Conservation (phyloP, 2,329 filamentous ascomycete genomes). For the Aspergillus cejpii region DNA sequence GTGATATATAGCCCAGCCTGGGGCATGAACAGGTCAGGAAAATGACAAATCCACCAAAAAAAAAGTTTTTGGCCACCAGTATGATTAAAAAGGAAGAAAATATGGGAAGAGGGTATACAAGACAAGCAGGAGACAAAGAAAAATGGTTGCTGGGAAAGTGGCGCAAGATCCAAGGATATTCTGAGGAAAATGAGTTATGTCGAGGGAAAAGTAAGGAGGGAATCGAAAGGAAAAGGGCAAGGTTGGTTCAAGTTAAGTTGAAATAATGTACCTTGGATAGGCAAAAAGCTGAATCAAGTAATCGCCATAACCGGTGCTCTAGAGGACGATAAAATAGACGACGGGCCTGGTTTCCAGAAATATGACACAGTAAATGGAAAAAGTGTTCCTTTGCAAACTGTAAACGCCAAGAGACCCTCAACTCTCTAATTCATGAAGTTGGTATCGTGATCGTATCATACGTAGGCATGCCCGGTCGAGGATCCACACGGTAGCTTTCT, state of each 20-base stretch:
- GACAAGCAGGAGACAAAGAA: slow-evolving; percentile 10
- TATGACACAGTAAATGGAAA: slow-evolving; percentile 9
- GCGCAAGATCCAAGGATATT: slow-evolving; percentile 3
- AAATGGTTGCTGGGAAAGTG: slow-evolving; percentile 1
- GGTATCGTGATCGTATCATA: slow-evolving; percentile 43
- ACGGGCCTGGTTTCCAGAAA: slow-evolving; percentile 6
- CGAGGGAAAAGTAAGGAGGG: slow-evolving; percentile 7
- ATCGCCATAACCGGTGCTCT: background rate
- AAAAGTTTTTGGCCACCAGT: slow-evolving; percentile 10
- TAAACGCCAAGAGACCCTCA: slow-evolving; percentile 37
- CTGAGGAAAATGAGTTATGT: slow-evolving; percentile 8
- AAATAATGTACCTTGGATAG: background rate
- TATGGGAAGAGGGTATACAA: slow-evolving; percentile 21
- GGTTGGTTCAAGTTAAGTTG: slow-evolving; percentile 9
- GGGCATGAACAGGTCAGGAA: slow-evolving; percentile 1
- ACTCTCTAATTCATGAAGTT: slow-evolving; percentile 40
- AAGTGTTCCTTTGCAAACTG: slow-evolving; percentile 28
- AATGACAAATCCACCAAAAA: slow-evolving; percentile 6
- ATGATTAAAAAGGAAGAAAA: slow-evolving; percentile 7
- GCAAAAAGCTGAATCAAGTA: background rate
- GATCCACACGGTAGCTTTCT: slow-evolving; percentile 16
- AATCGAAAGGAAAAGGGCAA: slow-evolving; percentile 12
- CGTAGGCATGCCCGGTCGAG: slow-evolving; percentile 29
- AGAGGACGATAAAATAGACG: slow-evolving; percentile 6
- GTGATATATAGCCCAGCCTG: slow-evolving; percentile 4